Evolutionary conservation across 1,139 yeast genomes (phyloP).

Genomic region (Pichia sp.): DNA sequence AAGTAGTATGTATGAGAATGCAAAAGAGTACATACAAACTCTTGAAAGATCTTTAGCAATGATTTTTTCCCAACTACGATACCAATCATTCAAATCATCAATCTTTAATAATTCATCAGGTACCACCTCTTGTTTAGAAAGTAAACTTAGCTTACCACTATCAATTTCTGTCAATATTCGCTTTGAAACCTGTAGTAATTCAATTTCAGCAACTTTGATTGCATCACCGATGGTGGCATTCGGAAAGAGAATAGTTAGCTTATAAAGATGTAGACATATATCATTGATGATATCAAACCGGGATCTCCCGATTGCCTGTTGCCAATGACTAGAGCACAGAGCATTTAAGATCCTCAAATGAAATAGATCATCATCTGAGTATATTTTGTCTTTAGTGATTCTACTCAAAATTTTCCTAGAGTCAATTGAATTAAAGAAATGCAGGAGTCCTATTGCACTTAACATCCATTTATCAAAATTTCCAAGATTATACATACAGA

Average conservation of each 20-base stretch:
- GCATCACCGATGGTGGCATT: conserved; percentile 42
- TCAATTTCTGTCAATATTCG: conserved; percentile 3
- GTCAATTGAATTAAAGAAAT: conserved; percentile 37
- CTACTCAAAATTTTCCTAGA: conserved; percentile 35
- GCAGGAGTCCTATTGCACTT: conserved; percentile 42
- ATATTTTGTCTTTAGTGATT: conserved; percentile 26
- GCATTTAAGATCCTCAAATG: conserved; percentile 45
- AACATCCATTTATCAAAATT: conserved; percentile 42
- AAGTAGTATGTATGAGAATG: conserved; percentile 37
- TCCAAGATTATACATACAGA: conserved; percentile 44
- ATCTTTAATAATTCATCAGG: background rate
- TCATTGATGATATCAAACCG: conserved; percentile 33
- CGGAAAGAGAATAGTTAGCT: conserved; percentile 37
- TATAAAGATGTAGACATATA: conserved; percentile 31
- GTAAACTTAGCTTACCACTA: background rate
- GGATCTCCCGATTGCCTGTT: conserved; percentile 41
- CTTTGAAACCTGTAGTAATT: conserved; percentile 30
- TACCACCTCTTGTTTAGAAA: background rate
- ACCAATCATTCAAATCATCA: conserved; percentile 34
- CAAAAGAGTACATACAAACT: conserved; percentile 36
- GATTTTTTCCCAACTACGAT: conserved; percentile 34
- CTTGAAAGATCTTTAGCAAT: conserved; percentile 39
- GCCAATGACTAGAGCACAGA: conserved; percentile 41
- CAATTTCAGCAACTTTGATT: conserved; percentile 40
- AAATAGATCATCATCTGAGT: conserved; percentile 35